A percentile compares a stretch with the other conserved stretches of the same genome.
phyloP scores from a whole-genome alignment of 2,329 filamentous ascomycete genomes.

The Trichoderma brevicompactum region DNA sequence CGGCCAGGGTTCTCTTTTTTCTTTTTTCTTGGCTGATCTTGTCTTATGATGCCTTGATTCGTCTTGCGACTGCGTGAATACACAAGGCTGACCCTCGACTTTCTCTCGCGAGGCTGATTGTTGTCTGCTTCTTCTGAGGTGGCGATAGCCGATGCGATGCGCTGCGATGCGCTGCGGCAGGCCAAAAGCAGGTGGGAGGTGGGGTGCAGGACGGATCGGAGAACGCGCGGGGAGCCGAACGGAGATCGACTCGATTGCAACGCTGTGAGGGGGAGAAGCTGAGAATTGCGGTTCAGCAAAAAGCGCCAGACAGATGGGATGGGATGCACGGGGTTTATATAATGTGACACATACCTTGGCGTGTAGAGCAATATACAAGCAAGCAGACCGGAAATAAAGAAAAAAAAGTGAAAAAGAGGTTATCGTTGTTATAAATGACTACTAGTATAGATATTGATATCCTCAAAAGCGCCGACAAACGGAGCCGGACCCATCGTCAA shows the following conservation, averaged over 20 bases:
- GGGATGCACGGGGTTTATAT: background rate
- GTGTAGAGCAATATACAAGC: too few species aligned
- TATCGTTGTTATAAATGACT: constrained; percentile 6
- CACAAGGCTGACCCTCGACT: too few species aligned
- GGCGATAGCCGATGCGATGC: constrained; percentile 14
- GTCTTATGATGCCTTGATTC: background rate
- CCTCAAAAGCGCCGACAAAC: constrained; percentile 13
- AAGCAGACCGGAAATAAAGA: background rate
- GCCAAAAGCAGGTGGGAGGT: constrained; percentile 4
- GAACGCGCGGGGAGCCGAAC: constrained; percentile 28
- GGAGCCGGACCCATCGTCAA: constrained; percentile 23
- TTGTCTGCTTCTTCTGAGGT: background rate
- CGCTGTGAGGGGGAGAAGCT: background rate
- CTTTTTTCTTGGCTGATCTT: background rate
- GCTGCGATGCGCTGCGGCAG: constrained; percentile 15
- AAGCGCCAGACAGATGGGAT: background rate
- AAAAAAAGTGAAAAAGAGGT: background rate
- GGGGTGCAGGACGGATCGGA: constrained; percentile 26
- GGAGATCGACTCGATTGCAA: constrained; percentile 23
- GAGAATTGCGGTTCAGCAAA: background rate
- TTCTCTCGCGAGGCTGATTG: background rate
- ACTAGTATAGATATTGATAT: constrained; percentile 5
- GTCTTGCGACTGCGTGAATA: background rate
- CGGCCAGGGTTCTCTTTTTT: too few species aligned
- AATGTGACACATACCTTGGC: background rate